A percentile compares a stretch with the other conserved stretches of the same genome.
phyloP scores from a whole-genome alignment of 164 flowering plant species.

The Annona cherimola region DNA sequence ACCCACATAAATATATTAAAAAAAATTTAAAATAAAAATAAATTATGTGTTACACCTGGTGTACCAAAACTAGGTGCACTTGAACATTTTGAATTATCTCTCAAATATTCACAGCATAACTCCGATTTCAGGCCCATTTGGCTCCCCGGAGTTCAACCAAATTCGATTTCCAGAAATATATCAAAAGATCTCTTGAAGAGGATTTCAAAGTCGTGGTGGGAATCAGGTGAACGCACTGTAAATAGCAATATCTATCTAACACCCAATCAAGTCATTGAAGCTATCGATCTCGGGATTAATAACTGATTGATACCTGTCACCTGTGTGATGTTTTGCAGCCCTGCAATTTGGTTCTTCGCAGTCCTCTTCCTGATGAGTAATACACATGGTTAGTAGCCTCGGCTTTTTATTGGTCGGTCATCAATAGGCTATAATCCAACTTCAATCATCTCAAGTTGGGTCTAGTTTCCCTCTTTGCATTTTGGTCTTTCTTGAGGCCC shows the following conservation, averaged over 20 bases:
- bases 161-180: slow-evolving; percentile 75
- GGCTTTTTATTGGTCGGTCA: background rate
- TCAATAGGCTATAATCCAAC: too few relatives aligned
- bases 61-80: too few relatives aligned
- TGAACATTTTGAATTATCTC: background rate
- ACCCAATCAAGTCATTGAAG: background rate
- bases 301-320: background rate
- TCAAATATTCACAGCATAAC: background rate
- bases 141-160: slow-evolving; percentile 54
- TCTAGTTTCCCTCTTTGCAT: too few relatives aligned
- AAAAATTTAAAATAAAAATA: too few relatives aligned
- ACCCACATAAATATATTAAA: too few relatives aligned
- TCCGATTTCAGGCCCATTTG: slow-evolving; percentile 63
- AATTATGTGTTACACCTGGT: too few relatives aligned
- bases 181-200: slow-evolving; percentile 76
- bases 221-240: slow-evolving; percentile 42
- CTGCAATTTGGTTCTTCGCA: slow-evolving; percentile 63
- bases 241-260: background rate
- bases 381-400: slow-evolving; percentile 37
- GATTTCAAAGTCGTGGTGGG: slow-evolving; percentile 87
- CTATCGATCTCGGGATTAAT: background rate
- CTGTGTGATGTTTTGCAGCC: slow-evolving; percentile 35
- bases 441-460: too few relatives aligned
- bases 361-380: slow-evolving; percentile 64
- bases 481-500: too few relatives aligned